Percentiles rank a stretch among this genome's conserved stretches.
Conservation (phyloP, 306 rosid genomes). For the Urtica urens region DNA sequence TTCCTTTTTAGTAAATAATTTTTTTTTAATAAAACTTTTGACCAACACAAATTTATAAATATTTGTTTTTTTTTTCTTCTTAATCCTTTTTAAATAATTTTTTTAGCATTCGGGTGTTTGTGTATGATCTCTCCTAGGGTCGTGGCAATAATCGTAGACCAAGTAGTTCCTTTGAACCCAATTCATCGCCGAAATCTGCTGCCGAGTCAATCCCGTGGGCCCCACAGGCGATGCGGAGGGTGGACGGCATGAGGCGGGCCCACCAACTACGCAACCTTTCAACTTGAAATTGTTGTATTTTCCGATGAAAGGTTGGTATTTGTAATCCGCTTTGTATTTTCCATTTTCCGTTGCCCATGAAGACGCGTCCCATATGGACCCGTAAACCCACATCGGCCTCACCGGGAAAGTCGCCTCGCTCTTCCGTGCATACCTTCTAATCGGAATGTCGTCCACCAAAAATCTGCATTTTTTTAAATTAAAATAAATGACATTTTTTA, state of each 20-base stretch:
- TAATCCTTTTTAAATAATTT: no score
- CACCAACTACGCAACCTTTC: constrained; percentile 29
- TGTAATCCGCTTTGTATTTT: constrained; percentile 76
- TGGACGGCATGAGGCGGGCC: constrained; percentile 34
- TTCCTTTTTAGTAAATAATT: background rate
- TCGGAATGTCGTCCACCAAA: constrained; percentile 75
- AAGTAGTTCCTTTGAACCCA: constrained; percentile 62
- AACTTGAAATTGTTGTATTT: constrained; percentile 55
- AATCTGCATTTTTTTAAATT: constrained; percentile 61
- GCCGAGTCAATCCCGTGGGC: constrained; percentile 28
- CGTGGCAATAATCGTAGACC: constrained; percentile 71
- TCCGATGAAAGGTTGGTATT: constrained; percentile 70
- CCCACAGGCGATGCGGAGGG: constrained; percentile 30
- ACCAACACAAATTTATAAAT: background rate
- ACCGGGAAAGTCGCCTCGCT: constrained; percentile 65
- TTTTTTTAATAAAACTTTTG: background rate
- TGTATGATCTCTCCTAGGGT: constrained; percentile 62
- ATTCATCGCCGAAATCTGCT: constrained; percentile 46
- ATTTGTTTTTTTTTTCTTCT: background rate
- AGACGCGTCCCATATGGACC: constrained; percentile 96
- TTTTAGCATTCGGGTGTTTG: constrained; percentile 61
- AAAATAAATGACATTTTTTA: no score
- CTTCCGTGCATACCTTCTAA: constrained; percentile 61
- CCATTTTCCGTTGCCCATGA: constrained; percentile 88
- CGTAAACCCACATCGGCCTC: constrained; percentile 75